A percentile compares a stretch with the other conserved stretches of the same genome.
Evolutionary conservation across 2,329 filamentous ascomycete genomes (phyloP).

Genomic region (Calcarisporium arbuscula): DNA sequence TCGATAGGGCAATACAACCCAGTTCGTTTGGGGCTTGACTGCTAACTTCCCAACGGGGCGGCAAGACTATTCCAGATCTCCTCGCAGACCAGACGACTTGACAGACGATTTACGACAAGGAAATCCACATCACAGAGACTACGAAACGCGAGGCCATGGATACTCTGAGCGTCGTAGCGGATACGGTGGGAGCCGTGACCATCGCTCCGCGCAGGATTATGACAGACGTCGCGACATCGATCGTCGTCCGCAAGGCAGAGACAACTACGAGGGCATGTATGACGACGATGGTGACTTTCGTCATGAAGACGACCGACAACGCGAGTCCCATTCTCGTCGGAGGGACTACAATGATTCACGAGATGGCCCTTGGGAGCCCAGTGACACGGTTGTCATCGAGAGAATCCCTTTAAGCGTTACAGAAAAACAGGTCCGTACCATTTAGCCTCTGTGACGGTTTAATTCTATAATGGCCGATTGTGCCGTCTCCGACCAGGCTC

Average conservation of each 20-base stretch:
- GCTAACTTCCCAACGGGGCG: constrained; percentile 41
- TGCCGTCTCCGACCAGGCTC: too few species aligned
- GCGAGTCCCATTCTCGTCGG: constrained; percentile 13
- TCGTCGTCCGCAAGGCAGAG: too few species aligned
- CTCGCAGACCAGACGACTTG: constrained; percentile 30
- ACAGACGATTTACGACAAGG: constrained; percentile 26
- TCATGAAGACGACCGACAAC: constrained; percentile 14
- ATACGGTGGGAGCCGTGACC: constrained; percentile 21
- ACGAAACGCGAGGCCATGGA: too few species aligned
- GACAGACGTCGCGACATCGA: too few species aligned
- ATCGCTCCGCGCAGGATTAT: constrained; percentile 16
- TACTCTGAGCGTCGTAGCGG: constrained; percentile 17
- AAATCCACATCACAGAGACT: constrained; percentile 17
- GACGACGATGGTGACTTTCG: constrained; percentile 27
- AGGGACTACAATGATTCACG: constrained; percentile 12
- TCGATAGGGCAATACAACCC: background rate
- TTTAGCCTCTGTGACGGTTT: constrained; percentile 7
- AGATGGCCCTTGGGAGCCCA: constrained; percentile 36
- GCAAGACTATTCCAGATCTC: constrained; percentile 38
- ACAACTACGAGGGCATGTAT: constrained; percentile 32
- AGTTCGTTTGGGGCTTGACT: constrained; percentile 25
- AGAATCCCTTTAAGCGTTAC: constrained; percentile 43
- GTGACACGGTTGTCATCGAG: constrained; percentile 49
- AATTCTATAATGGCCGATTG: too few species aligned
- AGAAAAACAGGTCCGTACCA: constrained; percentile 43